These are phyloP conservation scores for Moniliophthora roreri DNA, from an alignment of 1,284 basidiomycete species.

Conservation along the genomic window DNA sequence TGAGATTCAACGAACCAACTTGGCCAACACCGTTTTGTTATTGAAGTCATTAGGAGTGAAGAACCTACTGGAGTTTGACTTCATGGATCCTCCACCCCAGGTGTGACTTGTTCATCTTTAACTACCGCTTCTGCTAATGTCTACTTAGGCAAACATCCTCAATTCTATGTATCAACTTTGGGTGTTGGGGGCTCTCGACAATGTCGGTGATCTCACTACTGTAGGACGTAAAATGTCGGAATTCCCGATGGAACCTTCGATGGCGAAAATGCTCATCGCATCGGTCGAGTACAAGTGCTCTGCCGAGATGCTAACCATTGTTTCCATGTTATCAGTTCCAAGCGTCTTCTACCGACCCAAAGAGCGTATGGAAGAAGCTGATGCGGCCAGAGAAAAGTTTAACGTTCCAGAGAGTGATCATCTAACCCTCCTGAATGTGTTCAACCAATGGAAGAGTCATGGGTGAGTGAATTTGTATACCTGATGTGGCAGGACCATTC, in stretches of 20 bases:
- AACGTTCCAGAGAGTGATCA: constrained; percentile 99
- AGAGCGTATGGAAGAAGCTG: constrained; percentile 93
- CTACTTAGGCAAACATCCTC: constrained; percentile 79
- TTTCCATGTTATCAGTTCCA: constrained; percentile 98
- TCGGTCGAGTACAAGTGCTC: constrained; percentile 94
- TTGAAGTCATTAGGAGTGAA: constrained; percentile 97
- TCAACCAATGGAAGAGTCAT: constrained; percentile 97
- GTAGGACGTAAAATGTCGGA: constrained; percentile 97
- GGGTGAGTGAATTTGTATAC: constrained; percentile 56
- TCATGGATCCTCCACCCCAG: constrained; percentile 98
- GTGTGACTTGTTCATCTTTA: constrained; percentile 55
- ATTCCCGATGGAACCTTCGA: constrained; percentile 97
- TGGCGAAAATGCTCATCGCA: constrained; percentile 98
- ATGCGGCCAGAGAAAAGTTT: constrained; percentile 97
- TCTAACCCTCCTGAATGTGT: constrained; percentile 93
- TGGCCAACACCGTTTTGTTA: constrained; percentile 94
- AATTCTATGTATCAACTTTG: constrained; percentile 99
- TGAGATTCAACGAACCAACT: constrained; percentile 96
- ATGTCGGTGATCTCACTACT: constrained; percentile 93
- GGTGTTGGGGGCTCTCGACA: constrained; percentile 97
- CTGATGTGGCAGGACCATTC: neutral
- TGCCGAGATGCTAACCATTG: constrained; percentile 95
- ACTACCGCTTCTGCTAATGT: constrained; percentile 37
- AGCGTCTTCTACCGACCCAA: constrained; percentile 96
- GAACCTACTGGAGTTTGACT: constrained; percentile 97